These are phyloP conservation scores for Penicilliopsis zonata DNA, from an alignment of 495 filamentous ascomycete species.

Conservation along the genomic window DNA sequence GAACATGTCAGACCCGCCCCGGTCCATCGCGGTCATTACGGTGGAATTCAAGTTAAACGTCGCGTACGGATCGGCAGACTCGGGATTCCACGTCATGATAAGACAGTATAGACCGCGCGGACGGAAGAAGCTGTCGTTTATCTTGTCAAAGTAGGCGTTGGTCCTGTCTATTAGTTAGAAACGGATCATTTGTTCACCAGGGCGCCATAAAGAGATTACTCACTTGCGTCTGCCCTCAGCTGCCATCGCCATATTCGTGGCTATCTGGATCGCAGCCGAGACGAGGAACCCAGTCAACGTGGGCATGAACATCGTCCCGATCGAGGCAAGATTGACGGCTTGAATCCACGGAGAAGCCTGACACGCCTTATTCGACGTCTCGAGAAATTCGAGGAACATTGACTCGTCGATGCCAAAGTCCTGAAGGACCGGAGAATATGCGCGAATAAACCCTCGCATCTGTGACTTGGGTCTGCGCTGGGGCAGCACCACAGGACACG, in stretches of 20 bases:
- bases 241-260: slow-evolving; percentile 31
- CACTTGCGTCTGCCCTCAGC: slow-evolving; percentile 23
- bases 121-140: slow-evolving; percentile 46
- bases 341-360: slow-evolving; percentile 23
- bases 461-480: slow-evolving; percentile 20
- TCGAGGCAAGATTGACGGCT: slow-evolving; percentile 32
- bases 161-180: slow-evolving; percentile 15
- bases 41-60: slow-evolving; percentile 17
- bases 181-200: background rate
- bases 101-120: slow-evolving; percentile 48
- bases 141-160: slow-evolving; percentile 42
- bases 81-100: slow-evolving; percentile 47
- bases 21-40: slow-evolving; percentile 11
- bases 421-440: slow-evolving; percentile 40
- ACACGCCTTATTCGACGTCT: slow-evolving; percentile 29
- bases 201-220: too few relatives aligned
- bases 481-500: slow-evolving; percentile 20
- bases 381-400: slow-evolving; percentile 44
- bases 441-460: slow-evolving; percentile 18
- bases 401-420: slow-evolving; percentile 37
- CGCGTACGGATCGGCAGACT: slow-evolving; percentile 11
- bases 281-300: slow-evolving; percentile 30
- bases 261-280: slow-evolving; percentile 26
- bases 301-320: slow-evolving; percentile 26
- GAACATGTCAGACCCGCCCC: slow-evolving; percentile 2